phyloP scores from a whole-genome alignment of 164 flowering plant genomes.

The Dillenia suffruticosa region DNA sequence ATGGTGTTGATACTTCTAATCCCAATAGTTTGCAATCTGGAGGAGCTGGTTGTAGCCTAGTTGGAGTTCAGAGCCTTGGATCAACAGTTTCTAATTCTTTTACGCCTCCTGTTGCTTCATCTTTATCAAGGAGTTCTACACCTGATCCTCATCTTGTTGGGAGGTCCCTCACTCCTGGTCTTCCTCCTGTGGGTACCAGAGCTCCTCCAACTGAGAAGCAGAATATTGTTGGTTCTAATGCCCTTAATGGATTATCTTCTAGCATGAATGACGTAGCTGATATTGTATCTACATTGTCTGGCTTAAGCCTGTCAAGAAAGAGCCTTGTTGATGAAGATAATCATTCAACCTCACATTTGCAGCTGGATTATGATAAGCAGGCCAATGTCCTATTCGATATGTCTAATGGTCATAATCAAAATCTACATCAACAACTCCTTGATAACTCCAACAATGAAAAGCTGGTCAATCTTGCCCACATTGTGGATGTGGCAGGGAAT shows the following conservation, averaged over 20 bases:
- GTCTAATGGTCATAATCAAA: slow-evolving; percentile 34
- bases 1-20: slow-evolving; percentile 21
- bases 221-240: slow-evolving; percentile 23
- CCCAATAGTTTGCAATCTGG: slow-evolving; percentile 32
- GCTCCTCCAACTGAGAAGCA: slow-evolving; percentile 32
- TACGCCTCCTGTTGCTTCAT: slow-evolving; percentile 44
- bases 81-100: slow-evolving; percentile 39
- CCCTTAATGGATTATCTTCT: slow-evolving; percentile 36
- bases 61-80: slow-evolving; percentile 36
- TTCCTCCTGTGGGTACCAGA: slow-evolving; percentile 53
- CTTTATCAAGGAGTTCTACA: slow-evolving; percentile 57
- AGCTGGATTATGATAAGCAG: slow-evolving; percentile 22
- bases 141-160: slow-evolving; percentile 55
- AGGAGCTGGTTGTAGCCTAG: slow-evolving; percentile 23
- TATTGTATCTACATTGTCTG: slow-evolving; percentile 44
- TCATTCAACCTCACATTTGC: slow-evolving; percentile 33
- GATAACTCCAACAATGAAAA: slow-evolving; percentile 33
- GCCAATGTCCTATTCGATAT: slow-evolving; percentile 25
- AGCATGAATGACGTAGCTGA: slow-evolving; percentile 32
- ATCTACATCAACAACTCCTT: slow-evolving; percentile 32
- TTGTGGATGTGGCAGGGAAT: slow-evolving; percentile 29
- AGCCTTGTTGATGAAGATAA: slow-evolving; percentile 28
- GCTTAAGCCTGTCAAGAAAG: slow-evolving; percentile 39
- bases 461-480: slow-evolving; percentile 20
- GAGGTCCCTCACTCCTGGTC: slow-evolving; percentile 36